Base-by-base conservation (phyloP, 176 grass and related monocot species). In the Aegilops longissima region DNA sequence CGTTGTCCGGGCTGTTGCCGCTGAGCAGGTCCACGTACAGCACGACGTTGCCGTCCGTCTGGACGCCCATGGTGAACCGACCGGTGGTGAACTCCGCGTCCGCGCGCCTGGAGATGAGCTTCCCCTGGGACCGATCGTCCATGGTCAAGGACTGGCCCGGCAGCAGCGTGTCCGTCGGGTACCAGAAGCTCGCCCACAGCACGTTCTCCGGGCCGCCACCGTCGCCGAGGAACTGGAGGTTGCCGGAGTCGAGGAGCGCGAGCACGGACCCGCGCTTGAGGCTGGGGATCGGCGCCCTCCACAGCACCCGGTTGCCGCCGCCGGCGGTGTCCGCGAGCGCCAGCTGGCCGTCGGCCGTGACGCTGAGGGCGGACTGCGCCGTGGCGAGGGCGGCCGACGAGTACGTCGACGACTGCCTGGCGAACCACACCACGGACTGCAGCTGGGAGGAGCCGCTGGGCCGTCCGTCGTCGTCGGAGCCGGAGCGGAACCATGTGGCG, bases 1-100 rank as follows among this genome's bases (percentile, higher is more conserved):
- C 76, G 82, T 89, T 80, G 1, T 25, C 17, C 2, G 58, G 59
- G 33, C 4, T 24, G 56, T 65, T 75, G 17, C 68, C 67, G 2
- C 4, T 0, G 56, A 31, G 33, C 58, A 85, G 58, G 33, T 85
- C 76, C 2, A 74, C 31, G 66, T 89, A 84, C 30, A 89, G 76
- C 1, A 89, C 87, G 12, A 85, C 24, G 82, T 89, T 89, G 58
- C 87, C 87, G 59, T 89, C 87, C 3, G 8, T 12, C 76, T 85
- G 87, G 39, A 85, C 16, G 3, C 59, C 87, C 87, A 84, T 38
- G 66, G 30, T 89, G 87, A 89, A 89, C 16, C 82, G 82, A 8
- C 82, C 82, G 12, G 56, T 79, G 82, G 76, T 66, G 76, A 89
- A 89, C 66, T 89, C 82, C 11, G 14, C 0, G 75, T 89, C 87